Conservation (phyloP, 2,329 filamentous ascomycete species). For the Leptographium radiaticola region DNA sequence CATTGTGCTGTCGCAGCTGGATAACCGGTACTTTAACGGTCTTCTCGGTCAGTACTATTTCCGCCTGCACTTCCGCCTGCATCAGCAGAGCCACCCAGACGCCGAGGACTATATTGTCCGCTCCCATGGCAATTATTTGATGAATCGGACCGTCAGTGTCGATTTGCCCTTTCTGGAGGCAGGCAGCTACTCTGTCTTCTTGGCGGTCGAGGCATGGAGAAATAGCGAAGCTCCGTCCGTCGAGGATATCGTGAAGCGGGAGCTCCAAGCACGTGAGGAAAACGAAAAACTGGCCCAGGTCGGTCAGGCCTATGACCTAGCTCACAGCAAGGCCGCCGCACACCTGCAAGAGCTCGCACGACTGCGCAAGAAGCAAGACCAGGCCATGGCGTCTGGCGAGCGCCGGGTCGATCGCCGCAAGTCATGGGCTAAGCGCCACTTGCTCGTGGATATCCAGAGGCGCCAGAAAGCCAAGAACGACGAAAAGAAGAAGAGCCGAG, state of each 20-base stretch:
- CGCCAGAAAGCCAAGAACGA: slow-evolving; percentile 28
- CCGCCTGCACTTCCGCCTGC: slow-evolving; percentile 39
- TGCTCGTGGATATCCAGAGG: slow-evolving; percentile 24
- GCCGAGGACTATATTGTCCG: slow-evolving; percentile 41
- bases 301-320: slow-evolving; percentile 58
- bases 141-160: slow-evolving; percentile 63
- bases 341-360: slow-evolving; percentile 29
- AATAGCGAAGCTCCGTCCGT: slow-evolving; percentile 33
- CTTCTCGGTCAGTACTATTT: slow-evolving; percentile 44
- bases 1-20: slow-evolving; percentile 43
- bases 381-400: slow-evolving; percentile 32
- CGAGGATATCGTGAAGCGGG: slow-evolving; percentile 54
- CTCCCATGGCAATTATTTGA: slow-evolving; percentile 40
- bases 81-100: slow-evolving; percentile 27
- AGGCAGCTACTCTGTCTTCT: slow-evolving; percentile 61
- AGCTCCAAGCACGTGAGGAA: slow-evolving; percentile 49
- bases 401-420: slow-evolving; percentile 28
- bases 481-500: slow-evolving; percentile 24
- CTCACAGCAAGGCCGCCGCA: slow-evolving; percentile 43
- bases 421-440: slow-evolving; percentile 23
- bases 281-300: slow-evolving; percentile 66
- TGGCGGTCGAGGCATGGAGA: slow-evolving; percentile 61
- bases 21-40: slow-evolving; percentile 43
- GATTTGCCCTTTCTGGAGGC: slow-evolving; percentile 58
- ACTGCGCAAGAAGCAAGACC: slow-evolving; percentile 32